Evolutionary conservation across 257 asterid genomes (phyloP), one percentile per base, ranked within the genome.

Genomic region (Solanum chmielewskii): DNA sequence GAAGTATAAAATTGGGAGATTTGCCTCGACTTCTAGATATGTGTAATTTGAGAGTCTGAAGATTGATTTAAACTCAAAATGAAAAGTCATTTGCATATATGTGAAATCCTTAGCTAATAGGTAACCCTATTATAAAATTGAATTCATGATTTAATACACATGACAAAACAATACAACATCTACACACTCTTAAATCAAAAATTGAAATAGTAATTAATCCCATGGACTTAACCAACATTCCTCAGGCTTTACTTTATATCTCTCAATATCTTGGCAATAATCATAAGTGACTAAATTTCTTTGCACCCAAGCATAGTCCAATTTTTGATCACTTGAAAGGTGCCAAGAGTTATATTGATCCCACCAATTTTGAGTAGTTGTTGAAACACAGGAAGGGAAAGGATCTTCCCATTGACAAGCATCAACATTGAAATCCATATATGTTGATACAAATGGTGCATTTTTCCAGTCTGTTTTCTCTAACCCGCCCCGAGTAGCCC

Each of bases 401-500:
- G 99, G 99, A 42, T 96, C 98, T 92, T 93, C 88, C 98, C 99
- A 97, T 47, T 88, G 93, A 88, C 99, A 97, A 16, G 91, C 99
- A 39, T 96, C 99, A 7, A 91, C 98, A 29, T 41, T 90, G 90
- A 93, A 97, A 35, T 94, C 93, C 21, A 88, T 94, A 92, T 97
- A 97, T 15, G 98, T 93, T 9, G 99, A 97, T 59, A 95, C 98
- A 75, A 97, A 97, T 16, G 99, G 99, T 16, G 94, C 98, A 62
- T 94, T 91, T 41, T 86, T 92, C 98, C 99, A 97, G 90, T 96
- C 93, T 35, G 98, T 97, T 91, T 97, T 97, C 92, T 96, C 98
- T 29, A 95, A 89, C 4, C 99, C 99, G 9, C 99, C 99, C 35
- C 98, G 83, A 1, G 99, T 95, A 20, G 99, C 99, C 99, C 99